Conservation (phyloP, 352 stramenopile species). For the Phytophthora sojae region DNA sequence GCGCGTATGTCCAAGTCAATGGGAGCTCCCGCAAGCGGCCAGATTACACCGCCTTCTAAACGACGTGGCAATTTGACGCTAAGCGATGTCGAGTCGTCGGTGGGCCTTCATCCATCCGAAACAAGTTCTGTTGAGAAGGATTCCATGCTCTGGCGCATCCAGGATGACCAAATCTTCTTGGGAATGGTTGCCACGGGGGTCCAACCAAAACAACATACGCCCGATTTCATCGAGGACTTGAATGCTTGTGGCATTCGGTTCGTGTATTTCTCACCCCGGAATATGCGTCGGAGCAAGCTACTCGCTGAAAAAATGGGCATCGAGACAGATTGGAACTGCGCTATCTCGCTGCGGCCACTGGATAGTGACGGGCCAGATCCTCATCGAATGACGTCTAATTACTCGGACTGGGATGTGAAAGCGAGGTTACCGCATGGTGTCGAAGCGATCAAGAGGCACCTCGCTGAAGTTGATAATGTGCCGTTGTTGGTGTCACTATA, state of each 20-base stretch:
- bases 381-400: constrained; percentile 97
- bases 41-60: constrained; percentile 37
- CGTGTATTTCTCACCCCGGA: constrained; percentile 99
- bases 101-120: constrained; percentile 58
- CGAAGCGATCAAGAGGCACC: constrained; percentile 95
- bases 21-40: constrained; percentile 30
- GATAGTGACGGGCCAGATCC: constrained; percentile 92
- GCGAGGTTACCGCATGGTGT: constrained; percentile 96
- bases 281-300: constrained; percentile 98
- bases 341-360: constrained; percentile 96
- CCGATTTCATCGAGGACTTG: constrained; percentile 96
- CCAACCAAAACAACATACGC: constrained; percentile 94
- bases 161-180: constrained; percentile 98
- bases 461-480: constrained; percentile 99
- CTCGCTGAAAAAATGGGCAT: constrained; percentile 99
- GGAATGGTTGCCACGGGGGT: constrained; percentile 96
- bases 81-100: constrained; percentile 67
- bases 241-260: constrained; percentile 96
- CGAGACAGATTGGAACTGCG: constrained; percentile 99
- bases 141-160: constrained; percentile 81
- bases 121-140: constrained; percentile 63
- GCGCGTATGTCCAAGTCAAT: constrained; percentile 28
- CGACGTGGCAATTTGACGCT: constrained; percentile 32
- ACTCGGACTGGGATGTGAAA: constrained; percentile 98
- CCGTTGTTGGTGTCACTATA: constrained; percentile 98